A percentile compares a stretch with the other conserved stretches of the same genome.
Evolutionary conservation across 1,284 basidiomycete genomes (phyloP).

Genomic region (Fistulina hepatica): DNA sequence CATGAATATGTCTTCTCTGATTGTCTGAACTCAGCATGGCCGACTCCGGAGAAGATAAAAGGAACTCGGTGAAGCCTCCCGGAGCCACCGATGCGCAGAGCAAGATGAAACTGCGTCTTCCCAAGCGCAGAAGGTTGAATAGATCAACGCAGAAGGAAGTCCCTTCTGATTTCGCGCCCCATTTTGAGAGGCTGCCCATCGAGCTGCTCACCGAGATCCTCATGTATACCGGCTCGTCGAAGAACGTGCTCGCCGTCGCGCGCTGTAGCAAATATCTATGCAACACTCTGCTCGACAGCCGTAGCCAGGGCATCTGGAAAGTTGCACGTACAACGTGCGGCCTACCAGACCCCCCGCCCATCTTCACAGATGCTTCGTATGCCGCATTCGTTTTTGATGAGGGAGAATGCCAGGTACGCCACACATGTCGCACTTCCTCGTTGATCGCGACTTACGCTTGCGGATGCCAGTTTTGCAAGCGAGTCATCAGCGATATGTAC

Average conservation of each 20-base stretch:
- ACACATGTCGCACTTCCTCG: too few species aligned
- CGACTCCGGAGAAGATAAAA: too few species aligned
- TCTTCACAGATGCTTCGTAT: constrained; percentile 35
- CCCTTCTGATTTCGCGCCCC: too few species aligned
- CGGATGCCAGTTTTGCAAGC: constrained; percentile 6
- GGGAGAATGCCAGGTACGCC: constrained; percentile 43
- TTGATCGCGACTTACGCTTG: neutral
- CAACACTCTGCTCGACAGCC: constrained; percentile 30
- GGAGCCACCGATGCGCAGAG: too few species aligned
- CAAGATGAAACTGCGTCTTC: too few species aligned
- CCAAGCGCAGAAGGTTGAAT: too few species aligned
- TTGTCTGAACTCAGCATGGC: too few species aligned
- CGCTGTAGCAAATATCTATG: constrained; percentile 22
- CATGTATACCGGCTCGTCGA: constrained; percentile 14
- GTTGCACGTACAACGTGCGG: constrained; percentile 27
- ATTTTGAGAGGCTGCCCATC: constrained; percentile 14
- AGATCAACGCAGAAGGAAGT: too few species aligned
- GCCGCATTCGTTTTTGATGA: constrained; percentile 51
- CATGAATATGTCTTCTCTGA: too few species aligned
- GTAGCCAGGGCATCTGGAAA: constrained; percentile 40
- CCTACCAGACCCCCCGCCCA: constrained; percentile 34
- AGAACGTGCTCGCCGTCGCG: constrained; percentile 16
- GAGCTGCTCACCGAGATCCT: constrained; percentile 19
- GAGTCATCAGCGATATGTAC: constrained; percentile 7
- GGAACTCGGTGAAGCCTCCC: too few species aligned